A percentile compares a stretch with the other conserved stretches of the same genome.
Conservation (phyloP, 2,329 filamentous ascomycete genomes). For the Chaetomium olivaceum region DNA sequence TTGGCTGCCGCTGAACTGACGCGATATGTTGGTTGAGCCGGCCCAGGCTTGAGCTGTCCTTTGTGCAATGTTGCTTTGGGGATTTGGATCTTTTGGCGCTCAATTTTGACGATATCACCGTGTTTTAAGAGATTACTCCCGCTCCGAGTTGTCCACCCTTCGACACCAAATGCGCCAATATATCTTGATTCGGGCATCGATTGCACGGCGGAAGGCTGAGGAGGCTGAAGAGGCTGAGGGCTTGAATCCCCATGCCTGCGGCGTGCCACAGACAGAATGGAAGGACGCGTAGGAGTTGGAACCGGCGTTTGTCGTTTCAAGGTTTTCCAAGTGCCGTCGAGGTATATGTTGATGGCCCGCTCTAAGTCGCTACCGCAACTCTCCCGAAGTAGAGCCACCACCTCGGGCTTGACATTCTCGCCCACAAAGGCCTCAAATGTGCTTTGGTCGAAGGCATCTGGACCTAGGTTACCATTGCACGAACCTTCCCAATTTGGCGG, state of each 20-base stretch:
- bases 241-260: not conserved
- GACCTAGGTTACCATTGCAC: conserved; percentile 24
- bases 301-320: conserved; percentile 34
- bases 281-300: not conserved
- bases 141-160: conserved; percentile 88
- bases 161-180: conserved; percentile 87
- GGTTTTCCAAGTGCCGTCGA: conserved; percentile 67
- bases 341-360: conserved; percentile 67
- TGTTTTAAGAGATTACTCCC: conserved; percentile 74
- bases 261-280: not conserved
- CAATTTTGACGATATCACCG: conserved; percentile 81
- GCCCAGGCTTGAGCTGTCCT: conserved; percentile 46
- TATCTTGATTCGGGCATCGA: conserved; percentile 60
- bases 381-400: conserved; percentile 52
- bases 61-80: conserved; percentile 50
- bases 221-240: not conserved
- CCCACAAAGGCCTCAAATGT: conserved; percentile 63
- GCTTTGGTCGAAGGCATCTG: conserved; percentile 54
- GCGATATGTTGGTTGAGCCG: conserved; percentile 38
- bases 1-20: conserved; percentile 57
- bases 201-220: conserved; percentile 19
- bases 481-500: not conserved
- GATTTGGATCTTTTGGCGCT: conserved; percentile 75
- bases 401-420: conserved; percentile 52
- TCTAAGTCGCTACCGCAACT: conserved; percentile 60